Evolutionary conservation across 2,329 filamentous ascomycete genomes (phyloP), one percentile per base, ranked within the genome.

Genomic region (Diaporthe velutina): DNA sequence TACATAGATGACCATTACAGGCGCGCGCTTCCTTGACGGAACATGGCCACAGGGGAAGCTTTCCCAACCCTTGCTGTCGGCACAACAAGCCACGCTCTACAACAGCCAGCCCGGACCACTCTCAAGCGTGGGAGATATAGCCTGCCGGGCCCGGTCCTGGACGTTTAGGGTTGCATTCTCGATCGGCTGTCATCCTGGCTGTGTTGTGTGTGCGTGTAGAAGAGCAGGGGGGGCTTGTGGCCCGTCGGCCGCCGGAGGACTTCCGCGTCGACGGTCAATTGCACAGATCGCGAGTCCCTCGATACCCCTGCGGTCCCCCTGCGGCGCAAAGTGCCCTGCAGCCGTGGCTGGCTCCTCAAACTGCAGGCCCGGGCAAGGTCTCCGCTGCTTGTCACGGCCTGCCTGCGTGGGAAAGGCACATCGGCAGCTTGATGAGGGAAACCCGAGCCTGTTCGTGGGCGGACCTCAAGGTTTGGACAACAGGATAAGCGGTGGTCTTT

Each of bases 401-500:
- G 64, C 22, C 30, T 67, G 45, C 45, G 64, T 54, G 45, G 30
- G 45, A 52, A 52, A 45, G 64, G 45, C 33, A 45, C 64, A 52
- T 38, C 28, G 64, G 64, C 64, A 12, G 48, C 45, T 67, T 30
- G 64, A 67, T 38, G 45, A 52, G 64, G 64, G 30, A 67, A 52
- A 50, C 30, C 64, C 45, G 64, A 54, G 64, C 45, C 64, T 52
- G 45, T 52, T 67, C 64, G 45, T 28, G 13, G 48, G 22, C 17
- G 64, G 7, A 19, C 38, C n/a, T 67, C 64, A 52, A 67, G 64
- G 64, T 67, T 67, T 67, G 64, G 30, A 13, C 45, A 45, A 17
- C 30, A 17, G 64, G 64, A 67, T 67, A 67, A 67, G 64, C 64
- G 17, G 64, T 67, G 64, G 64, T 67, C 64, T 67, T 67, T 67